Evolutionary conservation across 1,284 basidiomycete species (phyloP).

Genomic region (Malassezia japonica): DNA sequence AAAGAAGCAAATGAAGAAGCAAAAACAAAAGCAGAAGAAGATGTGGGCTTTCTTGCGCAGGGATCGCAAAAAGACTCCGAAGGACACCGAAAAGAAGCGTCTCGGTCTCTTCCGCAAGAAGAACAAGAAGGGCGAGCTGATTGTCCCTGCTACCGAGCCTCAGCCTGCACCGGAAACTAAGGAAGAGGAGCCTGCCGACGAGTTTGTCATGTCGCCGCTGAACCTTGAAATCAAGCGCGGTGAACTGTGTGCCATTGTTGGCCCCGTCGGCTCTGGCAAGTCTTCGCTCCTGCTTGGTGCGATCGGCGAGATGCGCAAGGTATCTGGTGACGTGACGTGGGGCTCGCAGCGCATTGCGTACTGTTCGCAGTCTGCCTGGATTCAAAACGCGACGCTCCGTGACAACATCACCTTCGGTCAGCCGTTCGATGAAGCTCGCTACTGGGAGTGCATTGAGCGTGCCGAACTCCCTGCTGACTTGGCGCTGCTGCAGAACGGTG

Average conservation of each 20-base stretch:
- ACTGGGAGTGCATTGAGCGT: slow-evolving; percentile 42
- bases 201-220: slow-evolving; percentile 4
- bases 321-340: slow-evolving; percentile 33
- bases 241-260: slow-evolving; percentile 28
- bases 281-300: slow-evolving; percentile 39
- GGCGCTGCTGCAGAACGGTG: slow-evolving; percentile 63
- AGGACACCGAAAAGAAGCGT: slow-evolving; percentile 8
- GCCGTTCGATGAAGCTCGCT: slow-evolving; percentile 53
- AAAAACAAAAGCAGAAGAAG: slow-evolving; percentile 8
- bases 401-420: slow-evolving; percentile 52
- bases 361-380: slow-evolving; percentile 78
- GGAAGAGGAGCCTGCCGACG: neutral
- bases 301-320: slow-evolving; percentile 43
- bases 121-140: neutral
- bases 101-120: neutral
- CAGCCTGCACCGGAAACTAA: neutral
- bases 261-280: slow-evolving; percentile 45
- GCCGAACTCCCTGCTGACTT: slow-evolving; percentile 54
- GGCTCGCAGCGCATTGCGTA: slow-evolving; percentile 56
- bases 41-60: slow-evolving; percentile 11
- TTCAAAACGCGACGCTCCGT: slow-evolving; percentile 69
- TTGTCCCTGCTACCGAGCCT: neutral
- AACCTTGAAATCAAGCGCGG: slow-evolving; percentile 12
- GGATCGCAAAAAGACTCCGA: neutral
- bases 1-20: neutral